Base-by-base conservation (phyloP, 352 stramenopile species). In the Globisporangium nunn region DNA sequence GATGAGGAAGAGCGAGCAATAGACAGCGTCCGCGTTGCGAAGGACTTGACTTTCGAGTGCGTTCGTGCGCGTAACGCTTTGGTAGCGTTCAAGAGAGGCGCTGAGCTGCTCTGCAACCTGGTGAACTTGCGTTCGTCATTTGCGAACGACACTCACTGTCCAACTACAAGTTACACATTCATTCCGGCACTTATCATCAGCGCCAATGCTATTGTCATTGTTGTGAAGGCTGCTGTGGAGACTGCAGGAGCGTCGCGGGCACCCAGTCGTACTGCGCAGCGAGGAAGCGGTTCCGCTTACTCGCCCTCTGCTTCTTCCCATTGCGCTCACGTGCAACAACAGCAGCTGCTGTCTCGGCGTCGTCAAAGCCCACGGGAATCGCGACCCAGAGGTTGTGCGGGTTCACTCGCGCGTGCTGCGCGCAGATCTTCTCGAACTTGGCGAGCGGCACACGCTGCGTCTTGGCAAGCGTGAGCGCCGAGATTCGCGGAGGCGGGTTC, bases 311-410 rank as follows among this genome's bases (percentile, higher is more conserved):
- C 6, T 50, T 64, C 8, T 18, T 44, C 1, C 7, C 40, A 10
- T 63, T 62, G 39, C 61, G 2, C 55, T 61, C n/a, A 65, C 28
- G 58, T 62, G 45, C 47, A 60, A 23, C 66, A 45, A 39, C 29
- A 53, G 35, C 50, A 37, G 51, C 47, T 39, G 39, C 54, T 58
- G 7, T 37, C 18, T 7, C 33, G 3, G 2, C 14, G 0, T 59
- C 48, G 18, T 46, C 33, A 62, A 57, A 70, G 15, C 57, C 59
- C 18, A 76, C 67, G 1, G 78, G 78, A 30, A 88, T 77, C 23
- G 78, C 75, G 17, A 88, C 75, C 75, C 75, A 88, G 49, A 85
- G 58, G 49, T 83, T 83, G 40, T 63, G 53, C 41, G 78, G 50
- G 53, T 85, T 87, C 28, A 88, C 78, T 35, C 64, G 67, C 28